Conservation (phyloP, 352 stramenopile genomes). For the Phytopythium ostracodes region DNA sequence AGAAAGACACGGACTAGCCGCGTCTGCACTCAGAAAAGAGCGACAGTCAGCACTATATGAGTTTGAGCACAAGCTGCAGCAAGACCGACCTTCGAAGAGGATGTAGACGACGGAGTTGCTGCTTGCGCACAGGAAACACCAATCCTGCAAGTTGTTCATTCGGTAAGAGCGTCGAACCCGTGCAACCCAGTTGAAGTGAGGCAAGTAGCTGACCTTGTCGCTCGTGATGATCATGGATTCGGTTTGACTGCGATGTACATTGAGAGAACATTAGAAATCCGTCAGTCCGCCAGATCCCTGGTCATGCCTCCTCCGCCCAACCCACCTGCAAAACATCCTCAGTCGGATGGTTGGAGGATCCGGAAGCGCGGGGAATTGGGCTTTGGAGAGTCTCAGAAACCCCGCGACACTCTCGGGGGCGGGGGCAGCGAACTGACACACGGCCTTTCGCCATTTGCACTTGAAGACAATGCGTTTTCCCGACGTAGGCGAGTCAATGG, state of each 20-base stretch:
- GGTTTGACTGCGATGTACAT: slow-evolving; percentile 9
- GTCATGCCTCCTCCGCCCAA: no score
- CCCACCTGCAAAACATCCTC: slow-evolving; percentile 36
- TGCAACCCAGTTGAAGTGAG: not conserved
- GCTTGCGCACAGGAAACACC: slow-evolving; percentile 16
- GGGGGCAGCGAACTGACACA: slow-evolving; percentile 37
- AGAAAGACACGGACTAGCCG: not conserved
- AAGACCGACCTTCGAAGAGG: slow-evolving; percentile 19
- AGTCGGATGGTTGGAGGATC: slow-evolving; percentile 19
- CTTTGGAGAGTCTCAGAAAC: slow-evolving; percentile 29
- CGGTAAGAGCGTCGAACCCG: not conserved
- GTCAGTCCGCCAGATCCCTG: no score
- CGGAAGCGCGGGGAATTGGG: slow-evolving; percentile 33
- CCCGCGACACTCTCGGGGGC: slow-evolving; percentile 22
- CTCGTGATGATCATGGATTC: slow-evolving; percentile 18
- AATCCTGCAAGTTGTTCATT: slow-evolving; percentile 13
- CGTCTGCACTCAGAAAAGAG: not conserved
- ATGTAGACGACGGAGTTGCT: slow-evolving; percentile 20
- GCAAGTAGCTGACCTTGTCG: slow-evolving; percentile 16
- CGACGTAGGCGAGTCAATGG: slow-evolving; percentile 7
- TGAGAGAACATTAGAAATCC: no score
- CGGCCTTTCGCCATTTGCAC: slow-evolving; percentile 59
- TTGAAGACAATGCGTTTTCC: slow-evolving; percentile 37
- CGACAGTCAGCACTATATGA: not conserved
- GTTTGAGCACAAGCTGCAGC: no score